These are phyloP conservation scores for Diversispora eburnea DNA, from an alignment of 192 early-diverging fungal species.

Conservation along the genomic window DNA sequence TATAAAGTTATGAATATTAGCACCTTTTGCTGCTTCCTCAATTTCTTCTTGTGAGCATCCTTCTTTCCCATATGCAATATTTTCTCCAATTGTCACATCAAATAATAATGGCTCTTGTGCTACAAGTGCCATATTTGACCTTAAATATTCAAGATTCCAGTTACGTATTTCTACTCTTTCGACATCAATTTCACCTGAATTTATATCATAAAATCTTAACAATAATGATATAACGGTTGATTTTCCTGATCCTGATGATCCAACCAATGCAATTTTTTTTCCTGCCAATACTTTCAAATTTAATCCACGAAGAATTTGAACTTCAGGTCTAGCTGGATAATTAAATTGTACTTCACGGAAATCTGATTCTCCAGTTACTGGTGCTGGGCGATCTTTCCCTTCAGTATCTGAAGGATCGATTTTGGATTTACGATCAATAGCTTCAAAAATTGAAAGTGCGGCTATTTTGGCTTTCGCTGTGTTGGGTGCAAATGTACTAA, in stretches of 20 bases:
- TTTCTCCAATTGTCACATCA: slow-evolving; percentile 77
- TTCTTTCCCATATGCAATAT: slow-evolving; percentile 72
- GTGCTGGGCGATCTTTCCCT: slow-evolving; percentile 36
- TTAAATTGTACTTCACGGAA: slow-evolving; percentile 57
- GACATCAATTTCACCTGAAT: slow-evolving; percentile 56
- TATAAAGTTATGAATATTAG: slow-evolving; percentile 67
- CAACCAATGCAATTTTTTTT: slow-evolving; percentile 81
- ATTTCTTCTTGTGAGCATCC: slow-evolving; percentile 46
- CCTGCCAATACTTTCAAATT: slow-evolving; percentile 49
- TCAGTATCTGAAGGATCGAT: slow-evolving; percentile 58
- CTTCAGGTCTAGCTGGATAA: slow-evolving; percentile 66
- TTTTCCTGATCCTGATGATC: slow-evolving; percentile 85
- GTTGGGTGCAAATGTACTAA: slow-evolving; percentile 62
- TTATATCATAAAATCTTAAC: slow-evolving; percentile 78
- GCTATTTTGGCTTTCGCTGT: slow-evolving; percentile 70
- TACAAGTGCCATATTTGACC: slow-evolving; percentile 73
- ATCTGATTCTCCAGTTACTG: slow-evolving; percentile 44
- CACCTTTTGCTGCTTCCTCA: slow-evolving; percentile 46
- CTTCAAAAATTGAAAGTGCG: slow-evolving; percentile 59
- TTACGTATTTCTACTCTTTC: slow-evolving; percentile 56
- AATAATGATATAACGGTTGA: slow-evolving; percentile 58
- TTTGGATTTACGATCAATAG: slow-evolving; percentile 63
- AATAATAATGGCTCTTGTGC: slow-evolving; percentile 90
- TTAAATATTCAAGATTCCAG: slow-evolving; percentile 62
- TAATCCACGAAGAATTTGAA: slow-evolving; percentile 59